These are phyloP conservation scores for Neofusicoccum parvum DNA, from an alignment of 2,329 filamentous ascomycete species.

Conservation along the genomic window DNA sequence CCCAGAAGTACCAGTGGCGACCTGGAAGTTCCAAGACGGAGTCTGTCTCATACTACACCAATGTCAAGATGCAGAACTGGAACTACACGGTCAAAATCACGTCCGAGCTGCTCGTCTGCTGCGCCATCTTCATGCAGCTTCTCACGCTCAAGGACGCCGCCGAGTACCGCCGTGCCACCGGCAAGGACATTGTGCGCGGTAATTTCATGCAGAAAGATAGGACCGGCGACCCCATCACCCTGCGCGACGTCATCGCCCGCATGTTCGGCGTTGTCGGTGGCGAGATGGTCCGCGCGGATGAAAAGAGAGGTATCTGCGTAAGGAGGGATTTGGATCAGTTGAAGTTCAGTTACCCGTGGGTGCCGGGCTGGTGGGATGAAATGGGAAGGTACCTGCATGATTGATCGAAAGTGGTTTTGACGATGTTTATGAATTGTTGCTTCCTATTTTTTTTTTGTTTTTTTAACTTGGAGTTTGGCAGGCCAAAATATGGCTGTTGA, in stretches of 20 bases:
- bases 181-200: neutral
- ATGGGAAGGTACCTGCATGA: neutral
- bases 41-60: slow-evolving; percentile 13
- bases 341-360: slow-evolving; percentile 6
- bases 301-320: slow-evolving; percentile 2
- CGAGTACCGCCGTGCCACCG: slow-evolving; percentile 4
- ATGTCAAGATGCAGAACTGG: slow-evolving; percentile 25
- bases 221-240: slow-evolving; percentile 3
- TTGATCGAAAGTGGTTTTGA: neutral
- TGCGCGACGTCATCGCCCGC: slow-evolving; percentile 1
- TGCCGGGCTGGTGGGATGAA: slow-evolving; percentile 8
- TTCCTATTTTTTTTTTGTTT: too few species aligned
- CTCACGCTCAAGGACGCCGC: slow-evolving; percentile 10
- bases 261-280: slow-evolving; percentile 1
- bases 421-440: too few species aligned
- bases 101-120: slow-evolving; percentile 35
- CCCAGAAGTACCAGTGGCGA: slow-evolving; percentile 29
- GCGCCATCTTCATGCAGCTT: slow-evolving; percentile 24
- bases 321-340: slow-evolving; percentile 10
- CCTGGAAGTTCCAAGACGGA: slow-evolving; percentile 23
- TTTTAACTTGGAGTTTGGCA: too few species aligned
- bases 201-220: slow-evolving; percentile 6
- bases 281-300: slow-evolving; percentile 5
- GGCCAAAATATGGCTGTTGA: too few species aligned
- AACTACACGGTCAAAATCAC: slow-evolving; percentile 39